Percentiles rank a stretch among this genome's conserved stretches.
phyloP scores from a whole-genome alignment of 2,329 filamentous ascomycete genomes.

The Myriosclerotinia scirpicola region DNA sequence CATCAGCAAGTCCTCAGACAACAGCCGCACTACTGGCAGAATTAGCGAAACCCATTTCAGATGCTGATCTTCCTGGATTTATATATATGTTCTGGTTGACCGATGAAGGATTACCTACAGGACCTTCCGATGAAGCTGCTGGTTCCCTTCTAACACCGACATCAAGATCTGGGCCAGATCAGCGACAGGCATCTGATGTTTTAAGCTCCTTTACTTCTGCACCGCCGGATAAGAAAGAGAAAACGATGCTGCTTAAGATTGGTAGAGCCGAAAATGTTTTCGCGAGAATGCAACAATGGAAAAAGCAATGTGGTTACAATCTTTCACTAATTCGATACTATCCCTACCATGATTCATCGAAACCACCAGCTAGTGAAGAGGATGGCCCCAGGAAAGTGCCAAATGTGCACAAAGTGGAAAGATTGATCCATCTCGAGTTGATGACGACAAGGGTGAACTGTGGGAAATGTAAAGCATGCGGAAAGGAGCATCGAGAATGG shows the following conservation, averaged over 20 bases:
- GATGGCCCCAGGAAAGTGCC: conserved; percentile 68
- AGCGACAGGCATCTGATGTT: conserved; percentile 54
- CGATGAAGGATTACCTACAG: conserved; percentile 56
- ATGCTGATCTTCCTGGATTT: conserved; percentile 78
- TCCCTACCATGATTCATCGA: conserved; percentile 60
- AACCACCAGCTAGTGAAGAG: conserved; percentile 27
- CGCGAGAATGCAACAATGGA: conserved; percentile 88
- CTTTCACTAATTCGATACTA: conserved; percentile 89
- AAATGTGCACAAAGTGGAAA: conserved; percentile 83
- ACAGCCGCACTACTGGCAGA: conserved; percentile 73
- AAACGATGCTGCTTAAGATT: conserved; percentile 69
- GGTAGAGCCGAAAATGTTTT: conserved; percentile 79
- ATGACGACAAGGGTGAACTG: conserved; percentile 55
- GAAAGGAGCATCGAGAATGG: conserved; percentile 88
- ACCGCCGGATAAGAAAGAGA: conserved; percentile 40
- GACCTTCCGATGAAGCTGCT: conserved; percentile 58
- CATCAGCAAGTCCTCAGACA: conserved; percentile 63
- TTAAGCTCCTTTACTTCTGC: conserved; percentile 51
- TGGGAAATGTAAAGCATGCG: conserved; percentile 71
- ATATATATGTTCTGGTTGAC: conserved; percentile 99
- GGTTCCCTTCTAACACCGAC: conserved; percentile 58
- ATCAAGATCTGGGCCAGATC: conserved; percentile 40
- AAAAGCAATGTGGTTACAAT: conserved; percentile 85
- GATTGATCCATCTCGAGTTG: conserved; percentile 89
- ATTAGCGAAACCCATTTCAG: conserved; percentile 71